phyloP scores from a whole-genome alignment of 129 eudicot species.

The Helichrysum umbraculigerum region DNA sequence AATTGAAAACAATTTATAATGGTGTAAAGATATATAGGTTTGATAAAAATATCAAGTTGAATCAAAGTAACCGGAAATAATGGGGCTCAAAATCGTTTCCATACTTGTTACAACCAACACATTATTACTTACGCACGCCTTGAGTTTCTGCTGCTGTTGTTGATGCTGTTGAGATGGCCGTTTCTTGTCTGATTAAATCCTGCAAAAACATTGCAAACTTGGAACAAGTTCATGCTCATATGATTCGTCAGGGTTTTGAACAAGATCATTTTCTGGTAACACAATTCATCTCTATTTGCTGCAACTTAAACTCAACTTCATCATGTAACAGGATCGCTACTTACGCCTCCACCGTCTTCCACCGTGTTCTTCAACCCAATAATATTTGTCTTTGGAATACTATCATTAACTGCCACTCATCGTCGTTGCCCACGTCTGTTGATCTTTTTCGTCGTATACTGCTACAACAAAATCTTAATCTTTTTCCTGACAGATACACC shows the following conservation, averaged over 20 bases:
- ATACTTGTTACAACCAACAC: too few species aligned
- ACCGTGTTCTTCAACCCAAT: constrained; percentile 56
- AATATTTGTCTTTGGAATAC: constrained; percentile 56
- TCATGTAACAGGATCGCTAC: constrained; percentile 21
- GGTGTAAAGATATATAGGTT: too few species aligned
- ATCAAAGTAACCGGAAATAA: too few species aligned
- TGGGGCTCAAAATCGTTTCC: too few species aligned
- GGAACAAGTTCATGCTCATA: constrained; percentile 59
- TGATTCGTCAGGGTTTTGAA: constrained; percentile 58
- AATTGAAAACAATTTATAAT: too few species aligned
- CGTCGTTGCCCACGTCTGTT: constrained; percentile 29
- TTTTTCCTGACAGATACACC: constrained; percentile 51
- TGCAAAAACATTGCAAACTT: constrained; percentile 53
- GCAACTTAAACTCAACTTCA: constrained; percentile 11
- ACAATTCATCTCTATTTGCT: constrained; percentile 44
- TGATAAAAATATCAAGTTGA: too few species aligned
- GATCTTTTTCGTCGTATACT: constrained; percentile 42
- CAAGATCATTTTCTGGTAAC: constrained; percentile 58
- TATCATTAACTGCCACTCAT: constrained; percentile 39
- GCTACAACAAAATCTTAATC: constrained; percentile 4
- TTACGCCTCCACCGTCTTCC: constrained; percentile 49
- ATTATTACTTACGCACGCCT: too few species aligned
- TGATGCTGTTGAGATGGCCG: too few species aligned
- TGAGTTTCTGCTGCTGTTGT: too few species aligned
- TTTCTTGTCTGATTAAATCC: constrained; percentile 16